These are phyloP conservation scores for Lactifluus rugatus DNA, from an alignment of 768 basidiomycete genomes.

Conservation along the genomic window DNA sequence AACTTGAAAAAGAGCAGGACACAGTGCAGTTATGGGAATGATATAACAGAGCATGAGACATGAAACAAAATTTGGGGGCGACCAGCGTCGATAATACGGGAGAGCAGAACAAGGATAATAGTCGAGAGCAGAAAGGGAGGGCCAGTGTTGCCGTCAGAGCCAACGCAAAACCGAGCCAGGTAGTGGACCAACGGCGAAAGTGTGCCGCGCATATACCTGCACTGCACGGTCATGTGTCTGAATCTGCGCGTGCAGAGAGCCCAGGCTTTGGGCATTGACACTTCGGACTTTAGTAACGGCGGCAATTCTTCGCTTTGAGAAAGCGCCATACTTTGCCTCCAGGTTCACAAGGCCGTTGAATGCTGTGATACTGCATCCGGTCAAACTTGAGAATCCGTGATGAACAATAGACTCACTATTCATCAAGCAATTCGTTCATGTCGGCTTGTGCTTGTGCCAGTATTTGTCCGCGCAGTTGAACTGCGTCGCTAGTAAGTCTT, in stretches of 20 bases:
- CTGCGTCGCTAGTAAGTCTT: constrained; percentile 1
- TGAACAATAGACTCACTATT: constrained; percentile 9
- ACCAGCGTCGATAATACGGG: background rate
- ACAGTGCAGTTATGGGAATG: background rate
- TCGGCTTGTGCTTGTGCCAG: constrained; percentile 12
- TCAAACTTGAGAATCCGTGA: background rate
- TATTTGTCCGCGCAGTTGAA: constrained; percentile 11
- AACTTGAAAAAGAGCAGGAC: background rate
- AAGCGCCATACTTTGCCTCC: constrained; percentile 12
- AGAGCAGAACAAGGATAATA: background rate
- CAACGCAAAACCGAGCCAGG: constrained; percentile 10
- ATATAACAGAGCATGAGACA: background rate
- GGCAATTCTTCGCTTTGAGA: constrained; percentile 9
- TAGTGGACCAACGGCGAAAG: constrained; percentile 2
- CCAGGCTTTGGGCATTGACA: background rate
- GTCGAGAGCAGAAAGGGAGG: background rate
- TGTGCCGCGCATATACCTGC: constrained; percentile 2
- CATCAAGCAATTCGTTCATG: constrained; percentile 8
- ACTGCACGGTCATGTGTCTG: constrained; percentile 10
- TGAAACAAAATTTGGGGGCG: background rate
- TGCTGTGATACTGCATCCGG: background rate
- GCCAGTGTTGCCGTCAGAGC: constrained; percentile 1
- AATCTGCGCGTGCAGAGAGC: background rate
- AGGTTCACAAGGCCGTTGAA: constrained; percentile 12
- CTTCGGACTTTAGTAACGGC: constrained; percentile 2